Base-by-base conservation (phyloP, 2,329 filamentous ascomycete species). In the Scytalidium sp. region DNA sequence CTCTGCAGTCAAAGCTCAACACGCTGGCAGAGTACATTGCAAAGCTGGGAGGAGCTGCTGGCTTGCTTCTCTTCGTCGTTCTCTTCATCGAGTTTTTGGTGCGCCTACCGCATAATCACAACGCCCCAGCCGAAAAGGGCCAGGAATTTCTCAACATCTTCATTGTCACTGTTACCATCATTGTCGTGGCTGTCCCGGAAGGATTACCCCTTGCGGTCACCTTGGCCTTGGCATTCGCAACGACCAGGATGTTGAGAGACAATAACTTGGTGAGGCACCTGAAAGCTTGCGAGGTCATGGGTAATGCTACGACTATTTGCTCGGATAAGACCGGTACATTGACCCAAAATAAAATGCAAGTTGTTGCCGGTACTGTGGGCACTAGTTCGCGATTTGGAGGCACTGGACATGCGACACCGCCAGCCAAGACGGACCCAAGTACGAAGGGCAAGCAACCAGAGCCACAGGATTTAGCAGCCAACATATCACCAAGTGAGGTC, bases 261-360 rank as follows among this genome's bases (percentile, higher is more conserved):
- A 85, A 86, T 69, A 87, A 87, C 55, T 69, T 87, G 23, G 84
- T 88, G n/a, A 80, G 84, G 50, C 73, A 85, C 27, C 71, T 88
- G 22, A 77, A 81, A 50, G 84, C 84, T 51, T 87, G 83, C 62
- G 84, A 88, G 65, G 85, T 83, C 3, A 87, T 87, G 83, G 84
- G 84, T 4, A 87, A 87, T 58, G 82, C 81, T 2, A 85, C 82
- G 2, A 87, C 87, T 0, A 85, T 93, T 29, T 93, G 88, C 67
- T 91, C 88, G 3, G 88, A 90, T 66, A 90, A 90, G 68, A 90
- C 86, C 1, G 86, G 86, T 45, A 90, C 86, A 4, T 69, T 90
- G 17, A 90, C 86, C 0, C 84, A 87, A 51, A 88, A 88, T 62
- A 83, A 84, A 65, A 88, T 88, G 85, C 87, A 84, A 0, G 86